Evolutionary conservation across 345 rosid species (phyloP).

Genomic region (Turritis glabra): DNA sequence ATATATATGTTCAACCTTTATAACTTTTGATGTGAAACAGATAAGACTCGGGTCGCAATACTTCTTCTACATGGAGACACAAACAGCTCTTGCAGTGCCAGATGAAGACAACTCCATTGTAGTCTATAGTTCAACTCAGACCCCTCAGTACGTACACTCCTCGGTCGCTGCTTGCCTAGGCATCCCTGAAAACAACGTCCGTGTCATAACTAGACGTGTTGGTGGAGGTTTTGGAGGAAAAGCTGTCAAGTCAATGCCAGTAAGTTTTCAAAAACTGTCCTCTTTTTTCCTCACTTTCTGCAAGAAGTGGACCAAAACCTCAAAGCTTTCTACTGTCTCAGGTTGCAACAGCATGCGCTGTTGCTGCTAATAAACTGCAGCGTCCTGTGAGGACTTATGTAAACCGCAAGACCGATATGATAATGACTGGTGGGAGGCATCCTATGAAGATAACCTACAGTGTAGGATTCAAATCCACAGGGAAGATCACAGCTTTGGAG

Average conservation of each 20-base stretch:
- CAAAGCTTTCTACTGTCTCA: conserved; percentile 25
- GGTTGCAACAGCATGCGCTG: conserved; percentile 87
- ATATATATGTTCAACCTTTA: neutral
- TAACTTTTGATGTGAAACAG: conserved; percentile 41
- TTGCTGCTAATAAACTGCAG: conserved; percentile 70
- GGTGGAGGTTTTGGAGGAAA: conserved; percentile 98
- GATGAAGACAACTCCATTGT: conserved; percentile 88
- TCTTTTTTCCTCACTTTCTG: neutral
- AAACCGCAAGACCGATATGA: conserved; percentile 82
- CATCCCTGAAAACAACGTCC: conserved; percentile 73
- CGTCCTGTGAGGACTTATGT: conserved; percentile 75
- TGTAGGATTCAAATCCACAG: conserved; percentile 80
- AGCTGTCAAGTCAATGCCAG: conserved; percentile 64
- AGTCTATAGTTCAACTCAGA: conserved; percentile 71
- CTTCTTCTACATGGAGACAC: conserved; percentile 86
- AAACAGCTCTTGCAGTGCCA: conserved; percentile 85
- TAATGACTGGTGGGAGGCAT: conserved; percentile 93
- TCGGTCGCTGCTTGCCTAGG: conserved; percentile 73
- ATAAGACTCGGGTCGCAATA: conserved; percentile 77
- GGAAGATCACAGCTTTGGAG: conserved; percentile 77
- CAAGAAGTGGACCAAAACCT: neutral
- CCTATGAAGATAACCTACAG: conserved; percentile 86
- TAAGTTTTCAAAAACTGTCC: conserved; percentile 41
- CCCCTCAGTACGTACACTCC: conserved; percentile 58
- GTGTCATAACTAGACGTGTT: conserved; percentile 82